Evolutionary conservation across 306 rosid genomes (phyloP).

Genomic region (Lathyrus oleraceus): DNA sequence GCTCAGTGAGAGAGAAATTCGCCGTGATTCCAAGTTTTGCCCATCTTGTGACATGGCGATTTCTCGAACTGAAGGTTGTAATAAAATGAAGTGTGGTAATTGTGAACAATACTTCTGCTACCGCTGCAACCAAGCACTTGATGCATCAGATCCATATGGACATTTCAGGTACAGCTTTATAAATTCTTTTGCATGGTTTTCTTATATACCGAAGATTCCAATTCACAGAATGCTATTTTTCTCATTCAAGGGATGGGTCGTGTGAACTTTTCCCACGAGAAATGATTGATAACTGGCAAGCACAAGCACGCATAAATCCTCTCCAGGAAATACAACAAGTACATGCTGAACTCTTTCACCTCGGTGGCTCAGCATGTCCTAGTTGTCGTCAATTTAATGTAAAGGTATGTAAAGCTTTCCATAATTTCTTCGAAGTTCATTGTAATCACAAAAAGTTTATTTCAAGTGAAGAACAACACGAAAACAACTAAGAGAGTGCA

Average conservation of each 20-base stretch:
- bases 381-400: conserved; percentile 82
- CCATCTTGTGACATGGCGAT: conserved; percentile 88
- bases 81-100: conserved; percentile 84
- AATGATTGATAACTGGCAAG: conserved; percentile 62
- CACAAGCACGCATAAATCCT: conserved; percentile 59
- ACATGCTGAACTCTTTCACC: conserved; percentile 55
- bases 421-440: background rate
- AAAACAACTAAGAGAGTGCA: background rate
- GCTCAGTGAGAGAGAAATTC: conserved; percentile 71
- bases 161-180: conserved; percentile 62
- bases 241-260: conserved; percentile 55
- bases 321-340: conserved; percentile 65
- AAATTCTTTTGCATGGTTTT: conserved; percentile 32
- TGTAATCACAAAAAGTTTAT: background rate
- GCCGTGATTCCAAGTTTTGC: conserved; percentile 77
- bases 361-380: conserved; percentile 57
- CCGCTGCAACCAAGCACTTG: conserved; percentile 70
- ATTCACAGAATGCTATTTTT: conserved; percentile 16
- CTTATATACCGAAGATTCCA: conserved; percentile 10
- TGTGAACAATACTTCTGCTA: conserved; percentile 85
- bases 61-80: conserved; percentile 80
- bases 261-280: conserved; percentile 82
- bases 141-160: conserved; percentile 62
- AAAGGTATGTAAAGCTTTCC: conserved; percentile 61
- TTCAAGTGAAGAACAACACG: background rate